Evolutionary conservation across 140 eudicot species (phyloP).

Genomic region (Cichorium intybus): DNA sequence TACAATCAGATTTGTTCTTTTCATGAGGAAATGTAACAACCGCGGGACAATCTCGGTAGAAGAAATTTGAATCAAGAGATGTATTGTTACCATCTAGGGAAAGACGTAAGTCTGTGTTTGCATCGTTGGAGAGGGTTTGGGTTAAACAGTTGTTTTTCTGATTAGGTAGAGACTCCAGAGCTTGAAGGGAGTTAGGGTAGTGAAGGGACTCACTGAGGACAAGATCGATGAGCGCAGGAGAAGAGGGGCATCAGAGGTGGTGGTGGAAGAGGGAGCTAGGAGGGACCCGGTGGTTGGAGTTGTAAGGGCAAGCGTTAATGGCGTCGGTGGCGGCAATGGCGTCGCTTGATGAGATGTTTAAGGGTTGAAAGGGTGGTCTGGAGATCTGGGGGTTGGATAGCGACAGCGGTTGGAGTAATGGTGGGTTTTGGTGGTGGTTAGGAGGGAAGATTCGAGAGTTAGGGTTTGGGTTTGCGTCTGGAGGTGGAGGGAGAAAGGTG

Average conservation of each 20-base stretch:
- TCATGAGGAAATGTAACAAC: too few species aligned
- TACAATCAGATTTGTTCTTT: neutral
- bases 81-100: constrained; percentile 36
- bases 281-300: constrained; percentile 63
- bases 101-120: constrained; percentile 29
- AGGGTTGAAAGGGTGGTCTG: constrained; percentile 44
- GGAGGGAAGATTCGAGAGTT: constrained; percentile 23
- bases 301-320: constrained; percentile 47
- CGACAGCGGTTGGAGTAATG: constrained; percentile 20
- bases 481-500: constrained; percentile 22
- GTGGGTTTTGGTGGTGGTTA: constrained; percentile 9
- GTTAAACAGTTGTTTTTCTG: constrained; percentile 8
- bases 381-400: constrained; percentile 34
- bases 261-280: too few species aligned
- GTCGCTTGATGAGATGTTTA: constrained; percentile 37
- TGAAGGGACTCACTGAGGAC: too few species aligned
- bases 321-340: neutral
- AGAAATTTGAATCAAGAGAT: constrained; percentile 41
- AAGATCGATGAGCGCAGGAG: too few species aligned
- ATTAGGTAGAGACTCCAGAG: constrained; percentile 3
- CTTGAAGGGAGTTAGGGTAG: too few species aligned
- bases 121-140: constrained; percentile 4
- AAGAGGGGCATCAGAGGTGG: too few species aligned
- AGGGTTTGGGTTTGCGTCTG: constrained; percentile 27
- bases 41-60: constrained; percentile 66